Base-by-base conservation (phyloP, 2,329 filamentous ascomycete species). In the Aspergillus puulaauensis region DNA sequence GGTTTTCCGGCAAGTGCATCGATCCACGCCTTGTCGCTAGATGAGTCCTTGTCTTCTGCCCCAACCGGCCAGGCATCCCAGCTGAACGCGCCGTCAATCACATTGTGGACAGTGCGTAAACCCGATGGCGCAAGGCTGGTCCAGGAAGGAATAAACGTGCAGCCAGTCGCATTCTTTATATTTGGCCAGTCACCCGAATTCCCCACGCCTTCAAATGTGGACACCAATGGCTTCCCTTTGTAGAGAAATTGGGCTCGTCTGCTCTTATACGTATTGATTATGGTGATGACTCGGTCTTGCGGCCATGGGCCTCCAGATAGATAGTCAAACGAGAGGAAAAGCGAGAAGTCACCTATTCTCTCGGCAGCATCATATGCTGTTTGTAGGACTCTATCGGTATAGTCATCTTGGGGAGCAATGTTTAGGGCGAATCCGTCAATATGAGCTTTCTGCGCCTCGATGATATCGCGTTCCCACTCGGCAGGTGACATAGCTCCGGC, bases 11-110 rank as follows among this genome's bases (percentile, higher is more conserved):
- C 58, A 6, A 77, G 61, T 8, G 69, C 68, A 9, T 63, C 58
- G 64, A 77, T 77, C 71, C 78, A 83, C 2, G 66, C 67, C 52
- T 73, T 62, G 46, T 80, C 77, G 35, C 60, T 68, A 1, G 70
- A 62, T 24, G 67, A 68, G 6, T 68, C 71, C 66, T 72, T 77
- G 48, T 76, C 75, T 4, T 71, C 62, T 52, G 74, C 71, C 9
- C 70, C 69, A 11, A 66, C 63, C 1, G 77, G 73, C 78, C 78
- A 80, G 50, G 77, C 77, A 52, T 75, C 74, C 77, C 77, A 79
- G 51, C 70, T 75, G 56, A 79, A 73, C 8, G 66, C 66, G 2
- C 76, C 77, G 57, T 79, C 72, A 35, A 77, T 70, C 21, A 67
- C 69, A 27, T 69, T 61, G 21, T 70, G 50, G 21, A 73, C 64